Evolutionary conservation across 2,329 filamentous ascomycete genomes (phyloP).

Genomic region (Magnaporthiopsis rhizophila): DNA sequence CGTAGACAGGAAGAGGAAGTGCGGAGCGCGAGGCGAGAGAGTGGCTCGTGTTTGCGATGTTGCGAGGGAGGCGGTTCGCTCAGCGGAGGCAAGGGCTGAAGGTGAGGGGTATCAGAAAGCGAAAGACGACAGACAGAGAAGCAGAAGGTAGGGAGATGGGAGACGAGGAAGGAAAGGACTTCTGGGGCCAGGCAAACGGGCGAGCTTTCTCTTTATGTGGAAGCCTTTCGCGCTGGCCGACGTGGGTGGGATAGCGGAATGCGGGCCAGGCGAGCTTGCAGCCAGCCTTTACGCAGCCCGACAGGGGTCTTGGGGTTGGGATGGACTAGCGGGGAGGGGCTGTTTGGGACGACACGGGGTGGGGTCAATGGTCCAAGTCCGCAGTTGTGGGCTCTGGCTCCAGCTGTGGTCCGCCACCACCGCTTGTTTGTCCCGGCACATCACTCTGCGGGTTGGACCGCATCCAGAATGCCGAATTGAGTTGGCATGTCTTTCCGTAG

Average conservation of each 20-base stretch:
- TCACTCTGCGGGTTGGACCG: background rate
- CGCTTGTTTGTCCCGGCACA: background rate
- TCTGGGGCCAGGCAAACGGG: background rate
- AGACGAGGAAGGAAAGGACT: background rate
- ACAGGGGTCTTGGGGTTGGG: conserved; percentile 3
- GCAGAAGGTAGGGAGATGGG: background rate
- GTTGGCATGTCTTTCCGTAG: background rate
- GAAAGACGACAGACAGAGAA: background rate
- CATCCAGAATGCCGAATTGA: background rate
- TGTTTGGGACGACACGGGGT: background rate
- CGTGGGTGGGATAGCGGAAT: conserved; percentile 3
- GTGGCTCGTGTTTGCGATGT: background rate
- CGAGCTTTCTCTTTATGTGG: background rate
- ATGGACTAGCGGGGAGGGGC: conserved; percentile 3
- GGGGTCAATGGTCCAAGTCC: background rate
- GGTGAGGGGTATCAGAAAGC: conserved; percentile 3
- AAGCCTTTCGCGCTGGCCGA: background rate
- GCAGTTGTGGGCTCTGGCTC: background rate
- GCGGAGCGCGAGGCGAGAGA: background rate
- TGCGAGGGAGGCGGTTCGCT: background rate
- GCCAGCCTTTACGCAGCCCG: conserved; percentile 1
- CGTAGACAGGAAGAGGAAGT: background rate
- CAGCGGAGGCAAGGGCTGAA: background rate
- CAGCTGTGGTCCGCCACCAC: background rate
- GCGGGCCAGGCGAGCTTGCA: conserved; percentile 5